phyloP scores from a whole-genome alignment of 192 early-diverging fungal genomes.

The Coemansia reversa region DNA sequence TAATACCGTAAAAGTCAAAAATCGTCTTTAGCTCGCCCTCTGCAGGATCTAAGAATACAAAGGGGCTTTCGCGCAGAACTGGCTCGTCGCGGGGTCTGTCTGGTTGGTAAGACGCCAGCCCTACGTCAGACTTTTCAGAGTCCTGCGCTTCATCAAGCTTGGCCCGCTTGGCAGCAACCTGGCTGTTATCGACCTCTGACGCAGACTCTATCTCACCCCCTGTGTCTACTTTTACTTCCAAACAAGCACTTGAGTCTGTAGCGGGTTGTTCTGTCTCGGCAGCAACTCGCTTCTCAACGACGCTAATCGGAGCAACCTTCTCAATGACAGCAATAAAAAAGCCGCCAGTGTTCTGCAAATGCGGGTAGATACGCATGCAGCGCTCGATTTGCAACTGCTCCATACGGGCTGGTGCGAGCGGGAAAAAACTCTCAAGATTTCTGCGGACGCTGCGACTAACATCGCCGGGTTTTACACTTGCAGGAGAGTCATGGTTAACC shows the following conservation, averaged over 20 bases:
- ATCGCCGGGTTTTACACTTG: slow-evolving; percentile 35
- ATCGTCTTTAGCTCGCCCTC: slow-evolving; percentile 64
- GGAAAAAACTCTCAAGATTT: slow-evolving; percentile 62
- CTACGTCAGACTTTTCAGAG: slow-evolving; percentile 1
- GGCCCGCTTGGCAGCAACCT: background rate
- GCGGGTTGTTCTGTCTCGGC: background rate
- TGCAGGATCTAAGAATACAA: slow-evolving; percentile 71
- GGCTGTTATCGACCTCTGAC: background rate
- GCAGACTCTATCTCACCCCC: background rate
- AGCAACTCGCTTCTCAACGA: slow-evolving; percentile 42
- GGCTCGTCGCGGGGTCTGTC: slow-evolving; percentile 53
- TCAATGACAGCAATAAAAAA: slow-evolving; percentile 98
- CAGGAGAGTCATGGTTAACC: slow-evolving; percentile 53
- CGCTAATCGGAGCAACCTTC: slow-evolving; percentile 75
- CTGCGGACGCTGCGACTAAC: slow-evolving; percentile 41
- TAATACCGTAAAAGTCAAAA: slow-evolving; percentile 75
- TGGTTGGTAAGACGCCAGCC: slow-evolving; percentile 35
- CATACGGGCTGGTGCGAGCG: slow-evolving; percentile 57
- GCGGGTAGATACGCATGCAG: slow-evolving; percentile 89
- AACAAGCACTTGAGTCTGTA: background rate
- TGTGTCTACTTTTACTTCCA: background rate
- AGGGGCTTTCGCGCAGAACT: slow-evolving; percentile 76
- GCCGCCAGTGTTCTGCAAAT: slow-evolving; percentile 94
- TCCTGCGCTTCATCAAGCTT: background rate
- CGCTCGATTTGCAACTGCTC: slow-evolving; percentile 64